Base-by-base conservation (phyloP, 306 rosid species). In the Medicago ruthenica region DNA sequence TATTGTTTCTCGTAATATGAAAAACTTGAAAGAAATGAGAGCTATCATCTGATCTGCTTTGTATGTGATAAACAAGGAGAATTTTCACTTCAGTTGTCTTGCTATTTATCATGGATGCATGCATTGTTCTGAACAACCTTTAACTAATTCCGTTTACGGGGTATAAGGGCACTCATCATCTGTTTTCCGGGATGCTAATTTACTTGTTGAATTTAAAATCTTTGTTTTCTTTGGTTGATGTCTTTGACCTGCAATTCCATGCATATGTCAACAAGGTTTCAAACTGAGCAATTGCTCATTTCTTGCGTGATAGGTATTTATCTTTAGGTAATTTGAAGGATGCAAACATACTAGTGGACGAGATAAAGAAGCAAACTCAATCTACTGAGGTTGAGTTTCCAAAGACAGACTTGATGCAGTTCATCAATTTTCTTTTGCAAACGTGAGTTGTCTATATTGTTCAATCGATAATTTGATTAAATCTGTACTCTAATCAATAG, bases 271-370 rank as follows among this genome's bases (percentile, higher is more conserved):
- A 48, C 42, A 15, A 4, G 47, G 37, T 76, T 72, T 68, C 41
- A 39, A 58, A 75, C 73, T 65, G 54, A 73, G 48, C 42, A 31
- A 60, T 45, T 42, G 5, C 67, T 47, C 41, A 11, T 60, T 78
- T 74, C 57, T 79, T 57, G 75, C 66, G 7, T 71, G 77, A 62
- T 72, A 96, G 99, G 97, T 92, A 89, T 81, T 81, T 92, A 73
- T 81, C 94, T 84, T 71, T 66, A 53, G 96, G 99, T 78, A 92
- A 96, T 87, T 84, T 90, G 68, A 90, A 88, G 82, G 98, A 92
- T 83, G 98, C 99, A 51, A 96, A 92, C 88, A 9, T 15, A 67
- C 82, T 96, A 64, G 54, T 92, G 87, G 92, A 92, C 4, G 99
- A 92, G 90, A 74, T 96, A 77, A 88, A 88, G 88, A 87, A 75